Base-by-base conservation (phyloP, 148 eudicot species). In the Cornus florida region DNA sequence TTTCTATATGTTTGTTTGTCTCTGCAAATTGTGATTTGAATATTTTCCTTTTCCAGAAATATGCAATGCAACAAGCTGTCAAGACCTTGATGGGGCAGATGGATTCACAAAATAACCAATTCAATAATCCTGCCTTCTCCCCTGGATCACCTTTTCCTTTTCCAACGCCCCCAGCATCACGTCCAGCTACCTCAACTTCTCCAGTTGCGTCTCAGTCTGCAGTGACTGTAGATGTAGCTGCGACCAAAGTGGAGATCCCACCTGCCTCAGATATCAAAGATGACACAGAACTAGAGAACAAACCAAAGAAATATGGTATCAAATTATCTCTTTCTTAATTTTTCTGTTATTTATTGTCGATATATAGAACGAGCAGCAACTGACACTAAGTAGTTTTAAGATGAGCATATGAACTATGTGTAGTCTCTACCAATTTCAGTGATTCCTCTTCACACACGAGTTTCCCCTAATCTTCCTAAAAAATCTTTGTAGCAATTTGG, bases 21-120 rank as follows among this genome's bases (percentile, higher is more conserved):
- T 75, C 19, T 71, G 70, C 14, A 1, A 59, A 38, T 60, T 71
- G n/a, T 74, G n/a, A 28, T 65, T 33, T 31, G 23, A 53, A 0
- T 57, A 57, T 57, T 13, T 73, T 82, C 31, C 74, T 84, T 57
- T 85, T 86, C 77, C 94, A 96, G 99, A 90, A 96, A 78, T 92
- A 87, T 87, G 98, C 98, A 56, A 93, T 92, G 97, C 94, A 96
- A 84, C 97, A 91, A 87, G 92, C 95, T 73, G 80, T 91, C 33
- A 93, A 93, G 88, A 88, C 92, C 13, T 53, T 96, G 87, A 86
- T 90, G 90, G 88, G 89, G 73, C 97, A 91, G 86, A 91, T 91
- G 98, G 88, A 85, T 71, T 70, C 92, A 23, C 97, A 96, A 73
- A 91, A 92, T 85, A 96, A 86, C 82, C 99, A 91, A 83, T 93